A percentile compares a stretch with the other conserved stretches of the same genome.
Conservation (phyloP, 192 early-diverging fungal genomes). For the Coemansia asiatica region DNA sequence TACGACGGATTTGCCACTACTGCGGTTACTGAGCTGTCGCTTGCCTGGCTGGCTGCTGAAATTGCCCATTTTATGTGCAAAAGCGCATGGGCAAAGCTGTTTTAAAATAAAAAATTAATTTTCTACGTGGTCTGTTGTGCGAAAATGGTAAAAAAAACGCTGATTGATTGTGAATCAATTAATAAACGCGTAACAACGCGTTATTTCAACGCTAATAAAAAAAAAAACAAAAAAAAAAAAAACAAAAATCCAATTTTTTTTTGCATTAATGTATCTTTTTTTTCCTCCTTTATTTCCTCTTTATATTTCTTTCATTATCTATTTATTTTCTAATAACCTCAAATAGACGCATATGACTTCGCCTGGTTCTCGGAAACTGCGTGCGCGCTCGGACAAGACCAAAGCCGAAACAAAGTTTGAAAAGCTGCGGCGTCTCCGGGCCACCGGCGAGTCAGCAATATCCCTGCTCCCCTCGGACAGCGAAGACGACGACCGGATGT, state of each 20-base stretch:
- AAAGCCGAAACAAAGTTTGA: slow-evolving; percentile 35
- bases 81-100: slow-evolving; percentile 14
- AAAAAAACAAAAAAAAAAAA: too few relatives aligned
- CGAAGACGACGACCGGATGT: slow-evolving; percentile 21
- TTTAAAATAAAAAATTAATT: background rate
- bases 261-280: too few relatives aligned
- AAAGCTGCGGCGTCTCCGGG: slow-evolving; percentile 41
- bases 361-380: slow-evolving; percentile 26
- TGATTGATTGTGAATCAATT: too few relatives aligned
- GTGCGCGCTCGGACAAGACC: slow-evolving; percentile 18
- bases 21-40: slow-evolving; percentile 21
- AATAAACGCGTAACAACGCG: too few relatives aligned
- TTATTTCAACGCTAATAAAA: background rate
- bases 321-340: background rate
- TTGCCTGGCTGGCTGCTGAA: slow-evolving; percentile 32
- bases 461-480: slow-evolving; percentile 13
- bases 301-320: background rate
- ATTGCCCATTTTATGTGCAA: slow-evolving; percentile 33
- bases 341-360: slow-evolving; percentile 22
- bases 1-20: slow-evolving; percentile 22
- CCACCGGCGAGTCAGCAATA: slow-evolving; percentile 37
- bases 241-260: too few relatives aligned
- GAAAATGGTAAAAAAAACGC: slow-evolving; percentile 8
- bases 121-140: background rate
- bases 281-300: too few relatives aligned